Conservation (phyloP, 352 stramenopile genomes). For the Saprolegnia diclina region DNA sequence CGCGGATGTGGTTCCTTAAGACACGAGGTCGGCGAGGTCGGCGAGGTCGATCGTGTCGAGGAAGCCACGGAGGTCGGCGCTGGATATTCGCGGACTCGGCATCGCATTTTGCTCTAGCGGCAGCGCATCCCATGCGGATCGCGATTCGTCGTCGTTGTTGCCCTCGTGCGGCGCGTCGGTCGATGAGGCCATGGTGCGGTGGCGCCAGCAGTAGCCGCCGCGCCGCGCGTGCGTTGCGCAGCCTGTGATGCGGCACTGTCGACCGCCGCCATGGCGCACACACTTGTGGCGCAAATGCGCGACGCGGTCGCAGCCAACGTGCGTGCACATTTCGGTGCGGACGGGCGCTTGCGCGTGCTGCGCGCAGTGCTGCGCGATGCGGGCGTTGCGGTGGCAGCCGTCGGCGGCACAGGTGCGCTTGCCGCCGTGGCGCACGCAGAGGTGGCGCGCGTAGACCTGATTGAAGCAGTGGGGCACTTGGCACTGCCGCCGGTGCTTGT, state of each 20-base stretch:
- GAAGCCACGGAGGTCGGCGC: no score
- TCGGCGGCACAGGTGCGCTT: constrained; percentile 67
- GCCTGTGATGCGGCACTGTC: constrained; percentile 50
- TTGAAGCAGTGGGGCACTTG: constrained; percentile 59
- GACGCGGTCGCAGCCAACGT: constrained; percentile 11
- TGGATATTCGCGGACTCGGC: no score
- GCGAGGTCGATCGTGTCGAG: not conserved
- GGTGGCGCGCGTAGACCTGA: constrained; percentile 74
- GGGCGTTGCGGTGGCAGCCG: constrained; percentile 61
- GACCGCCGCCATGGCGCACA: constrained; percentile 61
- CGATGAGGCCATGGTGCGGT: constrained; percentile 32
- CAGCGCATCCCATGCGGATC: no score
- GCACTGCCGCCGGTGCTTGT: constrained; percentile 67
- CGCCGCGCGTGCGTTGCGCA: constrained; percentile 73
- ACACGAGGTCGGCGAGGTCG: not conserved
- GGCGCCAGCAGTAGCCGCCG: constrained; percentile 72
- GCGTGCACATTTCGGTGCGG: constrained; percentile 2
- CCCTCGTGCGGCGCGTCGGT: no score
- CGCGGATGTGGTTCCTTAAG: no score
- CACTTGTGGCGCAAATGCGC: constrained; percentile 12
- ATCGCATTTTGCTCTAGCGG: no score
- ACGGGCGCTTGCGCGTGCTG: constrained; percentile 31
- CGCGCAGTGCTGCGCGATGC: constrained; percentile 55
- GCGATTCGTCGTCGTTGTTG: no score
- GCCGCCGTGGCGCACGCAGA: constrained; percentile 74